Percentiles rank a stretch among this genome's conserved stretches.
phyloP scores from a whole-genome alignment of 2,329 filamentous ascomycete genomes.

The Neodidymelliopsis sp. region DNA sequence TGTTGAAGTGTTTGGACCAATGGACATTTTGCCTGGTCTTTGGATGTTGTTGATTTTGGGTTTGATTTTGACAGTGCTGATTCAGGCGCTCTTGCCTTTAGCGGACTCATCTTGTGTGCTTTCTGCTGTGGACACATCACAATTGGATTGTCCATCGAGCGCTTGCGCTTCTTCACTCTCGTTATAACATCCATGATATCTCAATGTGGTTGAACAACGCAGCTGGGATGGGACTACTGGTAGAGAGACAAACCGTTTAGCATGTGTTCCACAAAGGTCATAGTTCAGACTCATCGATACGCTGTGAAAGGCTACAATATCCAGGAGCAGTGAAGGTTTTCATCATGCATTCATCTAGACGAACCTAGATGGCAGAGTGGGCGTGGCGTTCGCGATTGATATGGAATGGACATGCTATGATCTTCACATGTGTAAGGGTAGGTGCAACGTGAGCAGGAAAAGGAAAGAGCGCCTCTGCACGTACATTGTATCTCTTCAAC shows the following conservation, averaged over 20 bases:
- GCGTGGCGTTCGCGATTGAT: not conserved
- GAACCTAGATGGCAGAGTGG: not conserved
- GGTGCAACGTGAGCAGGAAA: not conserved
- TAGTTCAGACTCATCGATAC: not conserved
- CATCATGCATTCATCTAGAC: not conserved
- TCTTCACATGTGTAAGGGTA: not conserved
- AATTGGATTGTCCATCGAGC: conserved; percentile 15
- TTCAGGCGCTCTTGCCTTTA: too few species aligned
- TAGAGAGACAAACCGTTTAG: conserved; percentile 2
- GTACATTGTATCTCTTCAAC: conserved; percentile 20
- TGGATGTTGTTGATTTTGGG: not conserved
- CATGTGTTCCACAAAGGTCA: not conserved
- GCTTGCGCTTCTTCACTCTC: conserved; percentile 31
- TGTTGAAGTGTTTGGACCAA: conserved; percentile 32
- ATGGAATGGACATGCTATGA: not conserved
- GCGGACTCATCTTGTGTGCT: not conserved
- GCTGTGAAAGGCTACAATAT: not conserved
- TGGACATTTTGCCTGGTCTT: conserved; percentile 15
- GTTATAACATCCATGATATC: conserved; percentile 1
- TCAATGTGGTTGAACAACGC: not conserved
- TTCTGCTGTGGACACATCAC: conserved; percentile 18
- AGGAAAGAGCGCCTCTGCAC: conserved; percentile 11
- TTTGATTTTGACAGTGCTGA: not conserved
- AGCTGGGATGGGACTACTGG: not conserved
- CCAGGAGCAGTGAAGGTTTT: not conserved